Evolutionary conservation across 2,329 filamentous ascomycete genomes (phyloP).

Genomic region (Colletotrichum siamense): DNA sequence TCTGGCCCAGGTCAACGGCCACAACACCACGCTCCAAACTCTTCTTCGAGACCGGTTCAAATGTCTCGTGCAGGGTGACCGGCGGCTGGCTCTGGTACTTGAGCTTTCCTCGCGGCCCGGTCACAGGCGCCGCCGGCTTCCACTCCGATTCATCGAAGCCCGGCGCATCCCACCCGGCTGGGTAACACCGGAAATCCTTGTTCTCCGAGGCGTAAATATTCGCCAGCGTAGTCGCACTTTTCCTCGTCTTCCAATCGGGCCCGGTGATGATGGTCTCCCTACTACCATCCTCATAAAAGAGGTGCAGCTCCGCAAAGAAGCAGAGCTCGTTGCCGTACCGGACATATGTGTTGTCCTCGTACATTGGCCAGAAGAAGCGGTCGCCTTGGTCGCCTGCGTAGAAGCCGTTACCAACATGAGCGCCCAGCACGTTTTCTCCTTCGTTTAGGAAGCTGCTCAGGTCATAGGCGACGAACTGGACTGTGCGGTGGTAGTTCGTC

Average conservation of each 20-base stretch:
- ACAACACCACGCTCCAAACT: conserved; percentile 23
- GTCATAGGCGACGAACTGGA: conserved; percentile 49
- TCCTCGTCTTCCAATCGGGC: conserved; percentile 40
- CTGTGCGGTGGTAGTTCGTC: conserved; percentile 44
- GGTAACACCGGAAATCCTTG: conserved; percentile 38
- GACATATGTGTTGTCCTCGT: conserved; percentile 45
- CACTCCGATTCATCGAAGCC: conserved; percentile 30
- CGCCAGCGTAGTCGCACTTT: conserved; percentile 42
- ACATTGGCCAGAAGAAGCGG: conserved; percentile 47
- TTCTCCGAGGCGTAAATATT: conserved; percentile 46
- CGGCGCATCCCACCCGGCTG: conserved; percentile 36
- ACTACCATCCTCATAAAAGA: conserved; percentile 40
- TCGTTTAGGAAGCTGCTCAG: conserved; percentile 35
- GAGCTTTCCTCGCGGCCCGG: conserved; percentile 41
- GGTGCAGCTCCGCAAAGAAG: conserved; percentile 43
- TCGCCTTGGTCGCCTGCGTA: conserved; percentile 48
- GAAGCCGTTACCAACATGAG: conserved; percentile 48
- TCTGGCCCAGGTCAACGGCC: conserved; percentile 28
- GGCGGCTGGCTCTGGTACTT: conserved; percentile 45
- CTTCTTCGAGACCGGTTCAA: conserved; percentile 30
- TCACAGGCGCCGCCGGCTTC: conserved; percentile 39
- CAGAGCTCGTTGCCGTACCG: conserved; percentile 43
- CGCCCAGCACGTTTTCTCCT: conserved; percentile 43
- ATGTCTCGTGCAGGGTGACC: conserved; percentile 39
- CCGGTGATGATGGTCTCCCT: conserved; percentile 40